Evolutionary conservation across 805 yeast genomes (phyloP).

Genomic region (Schwanniomyces vanrijiae): DNA sequence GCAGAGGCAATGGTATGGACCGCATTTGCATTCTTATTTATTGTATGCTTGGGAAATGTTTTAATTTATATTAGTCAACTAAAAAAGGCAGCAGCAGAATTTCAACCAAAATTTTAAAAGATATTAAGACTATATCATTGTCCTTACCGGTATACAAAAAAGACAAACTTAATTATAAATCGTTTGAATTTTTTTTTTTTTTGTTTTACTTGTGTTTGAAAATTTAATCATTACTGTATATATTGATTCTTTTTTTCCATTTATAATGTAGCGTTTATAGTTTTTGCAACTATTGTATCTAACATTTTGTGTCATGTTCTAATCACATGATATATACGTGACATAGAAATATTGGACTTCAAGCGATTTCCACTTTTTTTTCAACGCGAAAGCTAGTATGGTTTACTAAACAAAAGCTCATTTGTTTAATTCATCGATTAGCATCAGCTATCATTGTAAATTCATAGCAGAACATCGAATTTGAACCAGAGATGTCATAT

Average conservation of each 20-base stretch:
- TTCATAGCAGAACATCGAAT: not conserved
- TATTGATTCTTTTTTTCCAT: no score
- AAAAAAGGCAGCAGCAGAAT: conserved; percentile 4
- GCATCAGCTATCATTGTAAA: not conserved
- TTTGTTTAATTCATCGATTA: not conserved
- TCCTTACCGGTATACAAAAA: not conserved
- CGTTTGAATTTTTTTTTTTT: no score
- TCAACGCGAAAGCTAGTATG: conserved; percentile 1
- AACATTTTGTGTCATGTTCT: not conserved
- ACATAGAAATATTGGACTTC: conserved; percentile 9
- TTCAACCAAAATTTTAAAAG: conserved; percentile 8
- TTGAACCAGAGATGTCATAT: conserved; percentile 35
- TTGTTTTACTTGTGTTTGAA: no score
- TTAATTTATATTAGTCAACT: conserved; percentile 25
- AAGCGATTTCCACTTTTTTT: conserved; percentile 20
- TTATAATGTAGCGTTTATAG: no score
- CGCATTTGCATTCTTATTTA: conserved; percentile 48
- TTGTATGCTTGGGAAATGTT: conserved; percentile 41
- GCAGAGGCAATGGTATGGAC: conserved; percentile 65
- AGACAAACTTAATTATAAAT: no score
- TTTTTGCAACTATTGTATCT: not conserved
- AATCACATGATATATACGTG: conserved; percentile 4
- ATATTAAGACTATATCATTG: not conserved
- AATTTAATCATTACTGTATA: no score
- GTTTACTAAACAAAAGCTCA: not conserved